Evolutionary conservation across 306 rosid species (phyloP).

Genomic region (Boehmeria nivea): DNA sequence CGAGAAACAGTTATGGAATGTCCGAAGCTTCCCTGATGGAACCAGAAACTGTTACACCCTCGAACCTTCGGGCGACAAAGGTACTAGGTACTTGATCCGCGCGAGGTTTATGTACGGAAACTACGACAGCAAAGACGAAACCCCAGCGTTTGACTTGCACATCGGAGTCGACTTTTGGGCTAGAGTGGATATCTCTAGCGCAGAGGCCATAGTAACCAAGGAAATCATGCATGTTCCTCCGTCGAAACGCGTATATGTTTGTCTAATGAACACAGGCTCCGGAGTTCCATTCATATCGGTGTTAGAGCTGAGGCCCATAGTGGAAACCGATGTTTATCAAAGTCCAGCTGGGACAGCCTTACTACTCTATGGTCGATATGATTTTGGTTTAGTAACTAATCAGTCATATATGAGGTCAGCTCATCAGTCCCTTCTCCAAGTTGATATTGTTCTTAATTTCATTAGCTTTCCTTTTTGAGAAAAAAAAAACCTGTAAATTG

Average conservation of each 20-base stretch:
- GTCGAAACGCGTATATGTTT: slow-evolving; percentile 19
- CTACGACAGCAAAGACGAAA: slow-evolving; percentile 3
- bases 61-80: slow-evolving; percentile 13
- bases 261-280: slow-evolving; percentile 42
- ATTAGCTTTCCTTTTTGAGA: background rate
- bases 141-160: slow-evolving; percentile 19
- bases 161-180: slow-evolving; percentile 20
- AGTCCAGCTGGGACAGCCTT: slow-evolving; percentile 7
- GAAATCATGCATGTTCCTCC: slow-evolving; percentile 21
- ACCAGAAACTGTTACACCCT: slow-evolving; percentile 26
- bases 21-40: slow-evolving; percentile 28
- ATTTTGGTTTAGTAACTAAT: slow-evolving; percentile 28
- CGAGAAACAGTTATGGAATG: slow-evolving; percentile 20
- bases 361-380: slow-evolving; percentile 14
- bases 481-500: no score
- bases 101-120: slow-evolving; percentile 27
- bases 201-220: background rate
- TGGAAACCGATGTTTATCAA: slow-evolving; percentile 18
- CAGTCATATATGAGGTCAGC: slow-evolving; percentile 24
- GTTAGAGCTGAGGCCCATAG: slow-evolving; percentile 34
- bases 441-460: background rate
- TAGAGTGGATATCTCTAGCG: background rate
- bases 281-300: slow-evolving; percentile 50
- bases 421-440: background rate
- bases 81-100: slow-evolving; percentile 18